Evolutionary conservation across 495 filamentous ascomycete genomes (phyloP), one percentile per base, ranked within the genome.

Genomic region (Lasiosphaeria ovina): DNA sequence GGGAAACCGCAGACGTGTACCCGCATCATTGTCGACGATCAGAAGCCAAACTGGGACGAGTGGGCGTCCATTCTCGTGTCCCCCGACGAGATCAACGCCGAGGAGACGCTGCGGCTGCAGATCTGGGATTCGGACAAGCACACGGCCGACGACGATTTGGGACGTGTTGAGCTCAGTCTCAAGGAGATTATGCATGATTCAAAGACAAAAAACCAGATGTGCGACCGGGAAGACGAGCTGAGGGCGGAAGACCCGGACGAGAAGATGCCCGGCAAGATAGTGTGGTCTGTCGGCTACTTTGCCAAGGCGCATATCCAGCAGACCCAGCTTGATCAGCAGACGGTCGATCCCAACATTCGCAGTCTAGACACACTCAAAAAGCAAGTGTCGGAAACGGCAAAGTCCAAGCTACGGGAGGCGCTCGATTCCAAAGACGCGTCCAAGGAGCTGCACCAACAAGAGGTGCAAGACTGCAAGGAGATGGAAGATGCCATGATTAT

Each of bases 81-180:
- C 0, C 81, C 85, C 0, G 81, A 89, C 57, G 88, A 90, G 66
- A 67, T 91, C 34, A 89, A 90, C 62, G 88, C 88, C 5, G 76
- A 83, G n/a, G 88, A 91, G 70, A 83, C 78, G 32, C 69, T 91
- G 10, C 77, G 85, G 3, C 64, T 90, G 0, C 85, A 89, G 66
- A 69, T 91, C 4, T 91, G 87, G 87, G 88, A 91, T 62, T 88
- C 85, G 10, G 88, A 91, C 68, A 76, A 72, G 34, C 77, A 76
- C 53, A 86, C 84, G 4, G 88, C 88, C 6, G 88, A 91, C 64
- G 88, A 91, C 67, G 85, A 90, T 59, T 76, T 90, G 3, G 88
- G 88, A 4, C 78, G 86, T 11, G 83, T 88, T 5, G 87, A 90
- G 62, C 64, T 90, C 4, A 82, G 83, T 62, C 68, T 91, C 32